Evolutionary conservation across 179 eudicot genomes (phyloP), one percentile per base, ranked within the genome.

Genomic region (Silene noctiflora): DNA sequence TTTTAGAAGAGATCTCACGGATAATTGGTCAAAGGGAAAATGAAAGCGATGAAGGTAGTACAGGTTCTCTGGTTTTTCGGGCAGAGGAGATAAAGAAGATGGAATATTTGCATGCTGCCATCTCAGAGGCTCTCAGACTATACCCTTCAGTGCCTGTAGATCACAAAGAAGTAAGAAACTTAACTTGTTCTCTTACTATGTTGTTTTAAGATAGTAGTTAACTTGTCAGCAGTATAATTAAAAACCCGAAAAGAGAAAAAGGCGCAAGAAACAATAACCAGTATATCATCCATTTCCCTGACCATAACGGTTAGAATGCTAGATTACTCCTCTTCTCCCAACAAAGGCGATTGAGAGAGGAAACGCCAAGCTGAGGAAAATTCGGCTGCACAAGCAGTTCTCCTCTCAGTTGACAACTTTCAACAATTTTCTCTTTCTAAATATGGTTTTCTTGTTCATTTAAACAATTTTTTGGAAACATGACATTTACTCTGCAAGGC

Each of bases 81-180:
- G 86, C 99, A 63, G 96, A 93, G 75, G 97, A 95, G 73, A 85
- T 95, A 63, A 93, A 89, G 85, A 88, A 84, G 85, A 95, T 95
- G 99, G 97, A 91, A 0, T 95, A 84, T 82, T 77, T 95, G 68
- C 99, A 95, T 20, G 99, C 97, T 59, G 97, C 97, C 44, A 75
- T 95, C 17, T 91, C 99, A 11, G 99, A 95, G 81, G 88, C 99
- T n/a, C 89, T 95, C n/a, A 89, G 99, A 74, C 80, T 95, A 70
- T 93, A 95, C 77, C 98, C 98, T 77, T 90, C 97, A 16, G 98
- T 94, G 22, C 98, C 98, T 0, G 90, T 94, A n/a, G 97, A 95
- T 77, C 97, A 93, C 80, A 95, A 94, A 73, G 95, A 94, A 97
- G 98, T 94, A 85, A 56, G 20, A 55, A 68, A 16, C 25, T 29